These are phyloP conservation scores for Carex cristatella DNA, from an alignment of 176 grass and related monocot genomes.

Conservation along the genomic window DNA sequence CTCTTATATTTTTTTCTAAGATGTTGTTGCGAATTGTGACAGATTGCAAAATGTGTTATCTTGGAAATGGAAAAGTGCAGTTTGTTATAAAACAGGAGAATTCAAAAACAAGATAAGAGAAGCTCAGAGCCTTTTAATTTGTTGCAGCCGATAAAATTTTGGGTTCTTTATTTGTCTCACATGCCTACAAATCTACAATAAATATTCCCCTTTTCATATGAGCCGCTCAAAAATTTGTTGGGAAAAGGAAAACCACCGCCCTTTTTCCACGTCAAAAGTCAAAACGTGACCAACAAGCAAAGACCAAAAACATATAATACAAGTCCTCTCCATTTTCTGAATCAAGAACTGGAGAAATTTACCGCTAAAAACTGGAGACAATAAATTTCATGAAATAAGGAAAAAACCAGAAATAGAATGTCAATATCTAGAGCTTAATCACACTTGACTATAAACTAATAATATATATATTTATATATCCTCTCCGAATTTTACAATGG, in stretches of 20 bases:
- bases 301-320: background rate
- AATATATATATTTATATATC: slow-evolving; percentile 3
- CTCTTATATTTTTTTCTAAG: background rate
- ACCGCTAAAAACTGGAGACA: background rate
- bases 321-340: background rate
- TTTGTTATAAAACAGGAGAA: background rate
- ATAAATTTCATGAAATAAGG: background rate
- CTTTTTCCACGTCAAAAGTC: slow-evolving; percentile 16
- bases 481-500: background rate
- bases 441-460: background rate
- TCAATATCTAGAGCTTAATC: background rate
- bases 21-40: background rate
- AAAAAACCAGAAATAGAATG: background rate
- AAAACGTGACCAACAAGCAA: slow-evolving; percentile 17
- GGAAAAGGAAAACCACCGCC: slow-evolving; percentile 8
- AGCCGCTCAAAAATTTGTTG: background rate
- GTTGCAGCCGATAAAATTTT: background rate
- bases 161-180: background rate
- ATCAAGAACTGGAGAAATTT: too few relatives aligned
- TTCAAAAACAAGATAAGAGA: background rate
- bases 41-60: background rate
- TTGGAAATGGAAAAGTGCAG: background rate
- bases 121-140: background rate
- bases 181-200: slow-evolving; percentile 3
- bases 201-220: background rate